Percentiles rank a stretch among this genome's conserved stretches.
Evolutionary conservation across 2,329 filamentous ascomycete species (phyloP).

Genomic region (Thielaviopsis euricoi): DNA sequence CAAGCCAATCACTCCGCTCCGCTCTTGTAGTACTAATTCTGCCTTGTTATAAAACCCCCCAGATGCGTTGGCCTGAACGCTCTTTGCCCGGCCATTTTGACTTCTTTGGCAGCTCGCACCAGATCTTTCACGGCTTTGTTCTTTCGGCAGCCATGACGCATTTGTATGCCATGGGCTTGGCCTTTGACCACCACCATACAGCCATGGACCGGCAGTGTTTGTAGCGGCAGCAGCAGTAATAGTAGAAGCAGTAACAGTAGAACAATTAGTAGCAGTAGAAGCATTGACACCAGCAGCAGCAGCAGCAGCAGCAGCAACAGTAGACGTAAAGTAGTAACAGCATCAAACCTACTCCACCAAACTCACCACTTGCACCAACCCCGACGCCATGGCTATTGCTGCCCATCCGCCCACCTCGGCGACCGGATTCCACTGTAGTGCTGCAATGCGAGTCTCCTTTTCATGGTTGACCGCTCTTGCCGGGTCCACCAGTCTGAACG

Average conservation of each 20-base stretch:
- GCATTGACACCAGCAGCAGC: neutral
- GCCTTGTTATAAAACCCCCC: neutral
- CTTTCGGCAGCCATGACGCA: slow-evolving; percentile 69
- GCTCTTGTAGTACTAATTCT: no score
- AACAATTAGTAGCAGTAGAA: no score
- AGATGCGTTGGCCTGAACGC: slow-evolving; percentile 71
- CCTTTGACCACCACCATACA: slow-evolving; percentile 73
- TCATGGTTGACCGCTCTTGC: slow-evolving; percentile 39
- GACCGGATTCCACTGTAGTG: slow-evolving; percentile 54
- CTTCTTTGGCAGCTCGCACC: slow-evolving; percentile 84
- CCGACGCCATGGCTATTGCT: slow-evolving; percentile 48
- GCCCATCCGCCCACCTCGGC: slow-evolving; percentile 49
- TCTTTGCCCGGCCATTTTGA: slow-evolving; percentile 66
- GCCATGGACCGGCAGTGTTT: slow-evolving; percentile 36
- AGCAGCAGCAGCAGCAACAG: neutral
- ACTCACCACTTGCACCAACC: slow-evolving; percentile 50
- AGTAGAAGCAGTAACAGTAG: neutral
- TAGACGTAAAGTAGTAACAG: neutral
- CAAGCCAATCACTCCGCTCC: no score
- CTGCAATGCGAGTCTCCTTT: slow-evolving; percentile 43
- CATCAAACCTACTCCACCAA: slow-evolving; percentile 25
- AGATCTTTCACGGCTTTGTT: slow-evolving; percentile 88
- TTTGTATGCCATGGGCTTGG: slow-evolving; percentile 62
- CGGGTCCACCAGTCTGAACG: slow-evolving; percentile 18
- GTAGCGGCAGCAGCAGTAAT: neutral